These are phyloP conservation scores for Fomitopsis serialis DNA, from an alignment of 768 basidiomycete genomes.

Conservation along the genomic window DNA sequence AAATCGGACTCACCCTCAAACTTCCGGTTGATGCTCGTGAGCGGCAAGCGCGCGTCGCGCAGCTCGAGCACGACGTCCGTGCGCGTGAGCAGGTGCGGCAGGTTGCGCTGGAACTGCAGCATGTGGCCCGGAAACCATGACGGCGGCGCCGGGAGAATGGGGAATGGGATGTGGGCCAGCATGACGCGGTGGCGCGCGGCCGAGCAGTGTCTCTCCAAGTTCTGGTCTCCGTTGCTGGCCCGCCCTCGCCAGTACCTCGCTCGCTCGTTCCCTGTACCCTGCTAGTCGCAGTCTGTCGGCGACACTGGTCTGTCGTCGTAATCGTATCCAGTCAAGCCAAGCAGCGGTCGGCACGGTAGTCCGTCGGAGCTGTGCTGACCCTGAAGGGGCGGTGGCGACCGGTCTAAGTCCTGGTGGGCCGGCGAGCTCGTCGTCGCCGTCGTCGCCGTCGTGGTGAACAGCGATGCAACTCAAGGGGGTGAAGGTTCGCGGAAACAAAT, in stretches of 20 bases:
- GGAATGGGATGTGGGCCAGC: constrained; percentile 33
- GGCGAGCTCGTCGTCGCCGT: too few relatives aligned
- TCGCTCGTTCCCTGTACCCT: too few relatives aligned
- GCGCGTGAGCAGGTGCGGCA: constrained; percentile 71
- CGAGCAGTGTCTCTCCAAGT: not conserved
- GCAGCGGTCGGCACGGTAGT: too few relatives aligned
- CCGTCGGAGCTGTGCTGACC: too few relatives aligned
- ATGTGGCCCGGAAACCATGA: constrained; percentile 98
- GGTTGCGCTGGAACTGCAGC: constrained; percentile 75
- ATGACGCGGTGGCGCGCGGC: constrained; percentile 12
- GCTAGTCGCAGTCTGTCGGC: too few relatives aligned
- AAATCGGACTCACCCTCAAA: constrained; percentile 62
- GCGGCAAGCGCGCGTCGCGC: constrained; percentile 85
- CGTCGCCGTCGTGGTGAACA: too few relatives aligned
- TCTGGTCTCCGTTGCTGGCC: not conserved
- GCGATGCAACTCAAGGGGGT: not conserved
- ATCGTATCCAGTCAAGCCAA: too few relatives aligned
- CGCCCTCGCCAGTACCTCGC: too few relatives aligned
- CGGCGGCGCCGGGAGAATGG: constrained; percentile 61
- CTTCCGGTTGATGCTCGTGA: constrained; percentile 89
- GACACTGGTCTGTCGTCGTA: too few relatives aligned
- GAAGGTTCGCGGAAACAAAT: constrained; percentile 3
- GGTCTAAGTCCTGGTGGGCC: too few relatives aligned
- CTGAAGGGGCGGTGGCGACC: too few relatives aligned
- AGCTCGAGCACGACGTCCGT: constrained; percentile 94